Base-by-base conservation (phyloP, 768 basidiomycete species). In the Mrakia frigida region DNA sequence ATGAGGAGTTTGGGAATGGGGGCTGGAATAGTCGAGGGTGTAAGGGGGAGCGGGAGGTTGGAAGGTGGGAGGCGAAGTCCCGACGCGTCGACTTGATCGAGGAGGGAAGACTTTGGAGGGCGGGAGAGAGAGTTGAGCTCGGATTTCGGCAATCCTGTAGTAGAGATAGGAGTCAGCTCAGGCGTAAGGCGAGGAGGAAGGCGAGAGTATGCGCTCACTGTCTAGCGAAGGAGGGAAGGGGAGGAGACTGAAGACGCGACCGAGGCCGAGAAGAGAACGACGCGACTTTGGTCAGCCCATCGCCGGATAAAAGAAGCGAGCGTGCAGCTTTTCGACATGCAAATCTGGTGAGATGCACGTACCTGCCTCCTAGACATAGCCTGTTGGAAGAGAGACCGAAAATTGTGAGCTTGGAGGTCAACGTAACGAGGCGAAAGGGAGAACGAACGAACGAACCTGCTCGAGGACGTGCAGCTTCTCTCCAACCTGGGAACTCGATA, bases 381-480 rank as follows among this genome's bases (percentile, higher is more conserved):
- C 65, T 68, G 23, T 5, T 33, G 35, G 37, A 41, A 39, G 16
- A 50, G 18, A 68, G 31, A 23, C 4, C 50, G 50, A 52, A 10
- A 28, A 25, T n/a, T n/a, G n/a, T n/a, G 56, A 56, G 25, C 4
- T 16, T 21, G n/a, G 23, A 68, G 37, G 46, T 9, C 16, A 50
- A 50, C 46, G 46, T 21, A 50, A 50, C 65, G 37, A 4, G 39
- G 61, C 18, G 25, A 39, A 39, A 39, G 39, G 21, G 35, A 6
- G n/a, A 35, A 6, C n/a, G n/a, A n/a, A 33, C 11, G 23, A 39
- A 35, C 63, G 16, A 33, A 68, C 65, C 65, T 23, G 18, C 25
- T 68, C 65, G 14, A 68, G 37, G 5, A n/a, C 33, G 65, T 68
- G 39, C 39, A 68, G 35, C 65, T 68, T 68, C 6, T 39, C 65